Conservation (phyloP, 2,329 filamentous ascomycete species). For the Bipolaris zeicola region DNA sequence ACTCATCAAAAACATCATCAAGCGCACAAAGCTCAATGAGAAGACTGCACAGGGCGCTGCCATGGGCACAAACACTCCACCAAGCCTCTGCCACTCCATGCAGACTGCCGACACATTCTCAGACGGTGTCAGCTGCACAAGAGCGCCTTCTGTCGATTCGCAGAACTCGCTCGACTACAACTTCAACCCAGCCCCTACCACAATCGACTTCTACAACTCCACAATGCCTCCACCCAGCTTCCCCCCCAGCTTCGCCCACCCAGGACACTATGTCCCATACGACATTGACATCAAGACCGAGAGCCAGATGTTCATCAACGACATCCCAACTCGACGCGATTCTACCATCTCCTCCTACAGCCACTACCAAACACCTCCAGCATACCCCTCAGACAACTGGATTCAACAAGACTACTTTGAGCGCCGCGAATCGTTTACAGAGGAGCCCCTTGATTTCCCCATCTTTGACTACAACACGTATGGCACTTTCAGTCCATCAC, state of each 20-base stretch:
- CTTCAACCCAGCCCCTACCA: conserved; percentile 67
- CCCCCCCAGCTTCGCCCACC: conserved; percentile 54
- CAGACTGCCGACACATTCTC: conserved; percentile 81
- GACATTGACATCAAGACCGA: conserved; percentile 97
- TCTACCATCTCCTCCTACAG: conserved; percentile 91
- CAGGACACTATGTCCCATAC: conserved; percentile 74
- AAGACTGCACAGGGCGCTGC: conserved; percentile 67
- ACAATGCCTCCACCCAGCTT: conserved; percentile 61
- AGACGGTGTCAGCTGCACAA: conserved; percentile 70
- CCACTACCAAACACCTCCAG: conserved; percentile 81
- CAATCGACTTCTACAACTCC: conserved; percentile 63
- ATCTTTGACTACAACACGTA: conserved; percentile 83
- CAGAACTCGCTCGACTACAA: conserved; percentile 68
- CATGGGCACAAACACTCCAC: conserved; percentile 67
- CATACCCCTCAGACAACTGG: conserved; percentile 72
- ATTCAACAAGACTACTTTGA: conserved; percentile 74
- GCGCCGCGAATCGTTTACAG: conserved; percentile 68
- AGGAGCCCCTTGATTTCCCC: conserved; percentile 68
- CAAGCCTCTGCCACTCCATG: conserved; percentile 79
- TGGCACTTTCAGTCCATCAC: conserved; percentile 62
- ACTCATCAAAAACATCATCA: conserved; percentile 95
- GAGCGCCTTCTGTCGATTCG: conserved; percentile 80
- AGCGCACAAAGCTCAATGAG: conserved; percentile 91
- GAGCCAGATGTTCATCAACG: conserved; percentile 89
- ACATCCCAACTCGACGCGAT: conserved; percentile 82